A percentile compares a stretch with the other conserved stretches of the same genome.
These are phyloP conservation scores for Saccharomyces hybrid DNA, from an alignment of 1,139 yeast species.

Conservation along the genomic window DNA sequence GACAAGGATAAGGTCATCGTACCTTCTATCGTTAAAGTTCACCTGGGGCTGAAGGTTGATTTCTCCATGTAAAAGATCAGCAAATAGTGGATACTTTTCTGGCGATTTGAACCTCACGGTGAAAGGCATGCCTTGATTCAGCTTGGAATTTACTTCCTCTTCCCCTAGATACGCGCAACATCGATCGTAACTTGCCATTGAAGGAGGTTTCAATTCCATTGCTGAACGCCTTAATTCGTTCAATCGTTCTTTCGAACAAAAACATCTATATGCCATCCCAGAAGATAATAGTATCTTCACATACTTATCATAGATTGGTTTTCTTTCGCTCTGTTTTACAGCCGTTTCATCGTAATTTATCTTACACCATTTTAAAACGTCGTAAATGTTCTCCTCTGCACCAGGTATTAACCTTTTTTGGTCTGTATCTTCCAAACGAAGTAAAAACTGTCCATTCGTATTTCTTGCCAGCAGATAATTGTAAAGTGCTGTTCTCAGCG, in stretches of 20 bases:
- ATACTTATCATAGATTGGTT: constrained; percentile 53
- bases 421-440: constrained; percentile 91
- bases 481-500: constrained; percentile 85
- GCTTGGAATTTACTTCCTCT: constrained; percentile 37
- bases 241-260: constrained; percentile 77
- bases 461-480: constrained; percentile 74
- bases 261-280: constrained; percentile 80
- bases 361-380: constrained; percentile 72
- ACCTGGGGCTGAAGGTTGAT: constrained; percentile 74
- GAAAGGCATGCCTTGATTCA: constrained; percentile 35
- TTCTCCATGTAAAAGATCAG: constrained; percentile 70
- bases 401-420: constrained; percentile 66
- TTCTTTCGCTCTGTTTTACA: constrained; percentile 72
- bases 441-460: constrained; percentile 72
- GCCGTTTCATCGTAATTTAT: constrained; percentile 81
- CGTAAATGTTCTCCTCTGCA: constrained; percentile 76
- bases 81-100: constrained; percentile 52
- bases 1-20: constrained; percentile 81
- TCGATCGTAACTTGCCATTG: constrained; percentile 87
- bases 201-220: constrained; percentile 68
- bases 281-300: constrained; percentile 48
- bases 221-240: constrained; percentile 65
- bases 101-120: constrained; percentile 67
- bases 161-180: constrained; percentile 47
- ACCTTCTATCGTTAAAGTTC: constrained; percentile 61